Evolutionary conservation across 176 grass and related monocot species (phyloP).

Genomic region (Zea mays): Zm-B73-REFERENCE-NAM-5.0 NC_050096.1:198912001-198912500

Average conservation of each 20-base stretch:
- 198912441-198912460: not conserved
- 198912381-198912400: conserved; percentile 8
- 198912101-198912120: not conserved
- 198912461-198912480: not conserved
- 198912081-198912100: conserved; percentile 63
- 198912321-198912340: conserved; percentile 44
- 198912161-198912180: conserved; percentile 8
- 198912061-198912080: conserved; percentile 63
- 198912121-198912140: not conserved
- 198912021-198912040: conserved; percentile 81
- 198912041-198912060: conserved; percentile 68
- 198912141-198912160: not conserved
- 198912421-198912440: not conserved
- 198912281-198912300: not conserved
- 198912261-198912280: not conserved
- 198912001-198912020: conserved; percentile 76
- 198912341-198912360: not conserved
- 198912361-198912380: not conserved
- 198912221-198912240: conserved; percentile 7
- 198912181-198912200: not conserved
- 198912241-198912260: not conserved
- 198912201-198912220: not conserved
- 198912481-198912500: not conserved
- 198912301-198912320: not conserved
- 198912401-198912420: not conserved